A percentile compares a stretch with the other conserved stretches of the same genome.
phyloP scores from a whole-genome alignment of 2,329 filamentous ascomycete genomes.

The Microsporum canis region DNA sequence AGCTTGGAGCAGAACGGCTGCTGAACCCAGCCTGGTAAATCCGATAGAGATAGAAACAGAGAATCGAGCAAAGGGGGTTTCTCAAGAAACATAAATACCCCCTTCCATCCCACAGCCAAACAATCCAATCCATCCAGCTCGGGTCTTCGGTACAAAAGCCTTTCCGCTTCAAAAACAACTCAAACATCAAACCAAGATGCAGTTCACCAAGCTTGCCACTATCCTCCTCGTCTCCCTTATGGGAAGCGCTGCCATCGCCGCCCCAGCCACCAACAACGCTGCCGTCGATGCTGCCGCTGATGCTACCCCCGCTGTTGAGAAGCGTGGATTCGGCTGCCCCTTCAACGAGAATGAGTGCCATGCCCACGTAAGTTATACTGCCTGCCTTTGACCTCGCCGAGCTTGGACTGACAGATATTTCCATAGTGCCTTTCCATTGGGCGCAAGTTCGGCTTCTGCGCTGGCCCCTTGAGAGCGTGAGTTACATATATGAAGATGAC shows the following conservation, averaged over 20 bases:
- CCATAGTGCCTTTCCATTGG: neutral
- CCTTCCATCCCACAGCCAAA: neutral
- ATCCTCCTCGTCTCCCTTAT: neutral
- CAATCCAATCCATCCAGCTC: neutral
- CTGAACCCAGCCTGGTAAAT: neutral
- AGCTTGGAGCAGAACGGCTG: neutral
- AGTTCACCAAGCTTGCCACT: neutral
- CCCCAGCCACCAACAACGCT: neutral
- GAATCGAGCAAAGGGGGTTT: neutral
- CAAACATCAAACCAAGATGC: neutral
- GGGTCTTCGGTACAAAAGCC: neutral
- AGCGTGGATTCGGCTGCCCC: neutral
- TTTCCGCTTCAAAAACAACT: neutral
- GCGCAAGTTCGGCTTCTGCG: neutral
- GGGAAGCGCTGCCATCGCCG: neutral
- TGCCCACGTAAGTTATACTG: neutral
- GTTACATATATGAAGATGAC: neutral
- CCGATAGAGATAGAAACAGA: neutral
- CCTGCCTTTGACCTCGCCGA: neutral
- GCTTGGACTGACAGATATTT: neutral
- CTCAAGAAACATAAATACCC: neutral
- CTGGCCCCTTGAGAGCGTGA: neutral
- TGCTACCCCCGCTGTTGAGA: neutral
- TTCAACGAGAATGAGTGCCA: neutral
- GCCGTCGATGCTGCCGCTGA: neutral